Percentiles rank a stretch among this genome's conserved stretches.
phyloP scores from a whole-genome alignment of 208 protist species.

The Trypanosoma theileri region DNA sequence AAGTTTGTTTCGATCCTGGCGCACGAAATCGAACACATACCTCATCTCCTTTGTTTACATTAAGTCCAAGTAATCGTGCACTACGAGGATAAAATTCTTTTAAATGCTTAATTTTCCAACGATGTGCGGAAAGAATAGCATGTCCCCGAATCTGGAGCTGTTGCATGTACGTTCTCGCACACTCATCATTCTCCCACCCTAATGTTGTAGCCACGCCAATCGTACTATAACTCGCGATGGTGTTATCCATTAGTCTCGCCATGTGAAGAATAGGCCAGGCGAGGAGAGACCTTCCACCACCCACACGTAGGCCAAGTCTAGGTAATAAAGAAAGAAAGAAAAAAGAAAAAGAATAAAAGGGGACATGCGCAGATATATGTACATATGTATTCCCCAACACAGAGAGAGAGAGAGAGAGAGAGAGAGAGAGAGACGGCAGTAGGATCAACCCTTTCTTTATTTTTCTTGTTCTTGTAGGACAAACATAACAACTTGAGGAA shows the following conservation, averaged over 20 bases:
- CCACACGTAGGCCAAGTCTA: background rate
- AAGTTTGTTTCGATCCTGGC: constrained; percentile 55
- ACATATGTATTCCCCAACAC: too few species aligned
- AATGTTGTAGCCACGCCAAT: constrained; percentile 58
- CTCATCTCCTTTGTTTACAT: constrained; percentile 76
- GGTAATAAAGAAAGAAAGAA: constrained; percentile 4
- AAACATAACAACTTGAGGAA: constrained; percentile 1
- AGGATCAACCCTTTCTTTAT: constrained; percentile 12
- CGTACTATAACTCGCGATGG: background rate
- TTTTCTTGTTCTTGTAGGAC: background rate
- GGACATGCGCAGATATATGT: too few species aligned
- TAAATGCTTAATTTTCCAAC: constrained; percentile 62
- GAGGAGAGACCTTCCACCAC: background rate
- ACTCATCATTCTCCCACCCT: constrained; percentile 55
- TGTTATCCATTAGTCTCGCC: background rate
- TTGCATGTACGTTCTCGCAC: constrained; percentile 68
- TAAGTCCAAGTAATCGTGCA: constrained; percentile 73
- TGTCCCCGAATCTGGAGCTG: constrained; percentile 50
- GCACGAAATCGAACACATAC: constrained; percentile 80
- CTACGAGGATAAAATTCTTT: constrained; percentile 88
- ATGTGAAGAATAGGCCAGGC: constrained; percentile 21
- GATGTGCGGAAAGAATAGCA: constrained; percentile 44
- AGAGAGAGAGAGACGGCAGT: too few species aligned
- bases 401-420: too few species aligned
- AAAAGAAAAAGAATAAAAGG: background rate